A percentile compares a stretch with the other conserved stretches of the same genome.
Evolutionary conservation across 352 stramenopile species (phyloP).

Genomic region (Saprolegnia parasitica): DNA sequence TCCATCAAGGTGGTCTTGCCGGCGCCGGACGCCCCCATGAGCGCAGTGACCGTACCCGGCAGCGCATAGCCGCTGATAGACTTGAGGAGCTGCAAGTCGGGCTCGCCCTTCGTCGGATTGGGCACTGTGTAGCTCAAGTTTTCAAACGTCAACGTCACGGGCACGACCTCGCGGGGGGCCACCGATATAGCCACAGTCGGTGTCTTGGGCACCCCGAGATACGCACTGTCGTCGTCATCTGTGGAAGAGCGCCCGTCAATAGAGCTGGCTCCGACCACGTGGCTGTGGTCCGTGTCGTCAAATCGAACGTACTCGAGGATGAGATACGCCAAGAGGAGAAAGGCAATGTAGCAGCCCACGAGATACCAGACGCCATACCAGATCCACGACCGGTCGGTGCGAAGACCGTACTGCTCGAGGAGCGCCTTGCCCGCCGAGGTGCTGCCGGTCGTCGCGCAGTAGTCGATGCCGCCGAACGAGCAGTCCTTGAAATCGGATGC

Average conservation of each 20-base stretch:
- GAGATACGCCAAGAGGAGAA: conserved; percentile 41
- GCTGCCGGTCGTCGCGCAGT: conserved; percentile 36
- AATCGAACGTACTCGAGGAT: conserved; percentile 27
- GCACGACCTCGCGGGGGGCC: conserved; percentile 35
- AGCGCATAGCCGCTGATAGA: conserved; percentile 45
- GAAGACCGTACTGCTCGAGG: conserved; percentile 45
- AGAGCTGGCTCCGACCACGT: no score
- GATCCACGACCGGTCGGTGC: conserved; percentile 42
- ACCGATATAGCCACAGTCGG: not conserved
- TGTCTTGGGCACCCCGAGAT: not conserved
- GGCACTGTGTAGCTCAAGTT: conserved; percentile 47
- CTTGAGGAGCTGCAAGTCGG: conserved; percentile 51
- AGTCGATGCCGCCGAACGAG: conserved; percentile 38
- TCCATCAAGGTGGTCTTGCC: conserved; percentile 95
- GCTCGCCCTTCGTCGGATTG: conserved; percentile 32
- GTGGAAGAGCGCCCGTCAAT: not conserved
- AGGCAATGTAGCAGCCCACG: conserved; percentile 41
- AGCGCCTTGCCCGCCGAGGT: conserved; percentile 46
- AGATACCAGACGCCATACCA: conserved; percentile 44
- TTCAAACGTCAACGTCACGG: conserved; percentile 49
- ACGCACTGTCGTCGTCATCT: not conserved
- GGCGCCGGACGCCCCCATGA: conserved; percentile 72
- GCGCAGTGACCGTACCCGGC: conserved; percentile 54
- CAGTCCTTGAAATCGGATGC: conserved; percentile 35
- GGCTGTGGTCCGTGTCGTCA: conserved; percentile 30